A percentile compares a stretch with the other conserved stretches of the same genome.
Evolutionary conservation across 306 rosid species (phyloP).

Genomic region (Medicago truncatula): MtrunA17r5.0-ANR NC_053047.1:41291501-41292000

Average conservation of each 20-base stretch:
- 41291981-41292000: too few relatives aligned
- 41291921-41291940: background rate
- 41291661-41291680: slow-evolving; percentile 1
- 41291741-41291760: too few relatives aligned
- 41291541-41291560: slow-evolving; percentile 40
- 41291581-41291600: slow-evolving; percentile 46
- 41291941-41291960: background rate
- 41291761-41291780: too few relatives aligned
- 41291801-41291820: too few relatives aligned
- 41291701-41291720: too few relatives aligned
- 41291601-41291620: slow-evolving; percentile 82
- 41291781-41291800: too few relatives aligned
- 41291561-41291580: slow-evolving; percentile 37
- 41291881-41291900: background rate
- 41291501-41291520: slow-evolving; percentile 47
- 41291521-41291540: slow-evolving; percentile 31
- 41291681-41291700: too few relatives aligned
- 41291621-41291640: slow-evolving; percentile 56
- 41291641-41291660: background rate
- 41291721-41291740: too few relatives aligned
- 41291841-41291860: too few relatives aligned
- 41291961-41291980: too few relatives aligned
- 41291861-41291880: too few relatives aligned
- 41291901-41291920: background rate
- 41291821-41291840: too few relatives aligned